Evolutionary conservation across 2,329 filamentous ascomycete species (phyloP).

Genomic region (Dothistroma pini): DNA sequence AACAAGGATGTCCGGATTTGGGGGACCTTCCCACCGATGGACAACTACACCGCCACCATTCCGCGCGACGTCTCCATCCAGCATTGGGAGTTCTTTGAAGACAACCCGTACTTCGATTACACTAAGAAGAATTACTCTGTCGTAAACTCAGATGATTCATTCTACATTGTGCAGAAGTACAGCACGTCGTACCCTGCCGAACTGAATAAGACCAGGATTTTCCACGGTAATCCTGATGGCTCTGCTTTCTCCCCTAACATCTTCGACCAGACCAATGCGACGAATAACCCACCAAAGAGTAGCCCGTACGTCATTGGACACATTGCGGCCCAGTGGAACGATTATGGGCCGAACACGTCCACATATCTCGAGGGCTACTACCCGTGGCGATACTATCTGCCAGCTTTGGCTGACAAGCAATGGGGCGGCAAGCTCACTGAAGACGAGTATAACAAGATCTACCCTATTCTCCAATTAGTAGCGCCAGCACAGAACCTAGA

Average conservation of each 20-base stretch:
- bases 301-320: constrained; percentile 47
- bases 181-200: constrained; percentile 46
- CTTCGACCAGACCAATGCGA: constrained; percentile 49
- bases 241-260: constrained; percentile 49
- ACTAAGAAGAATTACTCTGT: constrained; percentile 47
- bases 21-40: constrained; percentile 51
- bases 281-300: constrained; percentile 45
- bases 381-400: constrained; percentile 49
- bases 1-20: constrained; percentile 53
- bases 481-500: constrained; percentile 52
- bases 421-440: constrained; percentile 50
- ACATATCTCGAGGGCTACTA: constrained; percentile 53
- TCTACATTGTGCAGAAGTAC: constrained; percentile 51
- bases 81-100: constrained; percentile 56
- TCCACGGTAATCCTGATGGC: constrained; percentile 44
- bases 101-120: constrained; percentile 47
- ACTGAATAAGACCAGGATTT: constrained; percentile 47
- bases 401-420: constrained; percentile 51
- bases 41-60: constrained; percentile 38
- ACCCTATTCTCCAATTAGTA: constrained; percentile 39
- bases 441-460: constrained; percentile 38
- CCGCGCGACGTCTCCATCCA: constrained; percentile 49
- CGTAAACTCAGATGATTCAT: constrained; percentile 54
- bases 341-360: constrained; percentile 52
- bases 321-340: constrained; percentile 53